phyloP scores from a whole-genome alignment of 1,284 basidiomycete genomes.

The Apiotrichum siamense region DNA sequence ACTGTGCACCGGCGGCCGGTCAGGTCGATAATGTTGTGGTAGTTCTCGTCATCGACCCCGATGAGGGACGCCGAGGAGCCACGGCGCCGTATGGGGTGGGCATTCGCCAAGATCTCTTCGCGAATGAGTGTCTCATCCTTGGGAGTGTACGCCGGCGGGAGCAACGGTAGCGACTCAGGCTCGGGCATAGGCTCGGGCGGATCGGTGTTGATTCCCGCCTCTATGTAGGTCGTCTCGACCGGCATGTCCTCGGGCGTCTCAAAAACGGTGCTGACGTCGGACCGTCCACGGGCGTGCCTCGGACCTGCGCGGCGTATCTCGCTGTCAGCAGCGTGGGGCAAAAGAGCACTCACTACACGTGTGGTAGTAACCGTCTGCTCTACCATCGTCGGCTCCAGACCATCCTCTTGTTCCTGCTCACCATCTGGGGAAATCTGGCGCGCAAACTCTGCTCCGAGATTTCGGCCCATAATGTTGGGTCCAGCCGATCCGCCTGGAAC shows the following conservation, averaged over 20 bases:
- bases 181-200: too few relatives aligned
- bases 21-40: constrained; percentile 24
- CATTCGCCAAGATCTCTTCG: constrained; percentile 23
- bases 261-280: background rate
- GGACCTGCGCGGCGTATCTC: background rate
- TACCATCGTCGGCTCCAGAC: constrained; percentile 39
- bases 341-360: constrained; percentile 21
- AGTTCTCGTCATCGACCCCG: constrained; percentile 25
- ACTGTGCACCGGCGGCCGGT: constrained; percentile 32
- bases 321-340: background rate
- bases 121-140: constrained; percentile 25
- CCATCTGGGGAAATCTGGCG: constrained; percentile 50
- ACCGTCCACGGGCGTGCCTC: background rate
- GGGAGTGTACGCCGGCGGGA: constrained; percentile 36
- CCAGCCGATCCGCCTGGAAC: background rate
- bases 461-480: constrained; percentile 61
- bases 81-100: constrained; percentile 27
- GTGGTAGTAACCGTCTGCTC: constrained; percentile 46
- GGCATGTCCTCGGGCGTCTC: constrained; percentile 3
- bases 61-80: background rate
- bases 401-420: constrained; percentile 51
- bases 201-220: too few relatives aligned
- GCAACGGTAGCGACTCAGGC: constrained; percentile 10
- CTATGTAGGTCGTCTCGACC: constrained; percentile 27
- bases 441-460: constrained; percentile 70